These are phyloP conservation scores for Astragalus membranaceus DNA, from an alignment of 306 rosid species.

Conservation along the genomic window DNA sequence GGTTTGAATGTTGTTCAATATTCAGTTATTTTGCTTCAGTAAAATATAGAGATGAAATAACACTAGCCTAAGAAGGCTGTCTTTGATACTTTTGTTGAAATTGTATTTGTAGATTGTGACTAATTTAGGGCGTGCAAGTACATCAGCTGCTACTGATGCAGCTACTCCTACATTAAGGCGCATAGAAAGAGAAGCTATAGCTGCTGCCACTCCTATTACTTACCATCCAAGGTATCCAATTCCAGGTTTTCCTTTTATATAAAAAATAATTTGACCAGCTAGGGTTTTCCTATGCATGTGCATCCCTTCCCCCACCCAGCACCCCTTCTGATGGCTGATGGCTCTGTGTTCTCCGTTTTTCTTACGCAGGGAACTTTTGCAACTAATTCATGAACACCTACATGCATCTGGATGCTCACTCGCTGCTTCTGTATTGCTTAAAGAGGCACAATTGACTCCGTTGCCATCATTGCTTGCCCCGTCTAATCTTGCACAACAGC, in stretches of 20 bases:
- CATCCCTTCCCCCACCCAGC: neutral
- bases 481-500: constrained; percentile 59
- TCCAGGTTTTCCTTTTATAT: neutral
- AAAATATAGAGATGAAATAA: neutral
- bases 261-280: neutral
- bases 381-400: constrained; percentile 87
- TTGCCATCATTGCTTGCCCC: constrained; percentile 74
- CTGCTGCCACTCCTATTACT: constrained; percentile 98
- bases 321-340: constrained; percentile 14
- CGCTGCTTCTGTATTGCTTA: constrained; percentile 66
- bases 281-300: neutral
- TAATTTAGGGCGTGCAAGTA: constrained; percentile 96
- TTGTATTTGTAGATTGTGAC: constrained; percentile 73
- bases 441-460: constrained; percentile 93
- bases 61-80: neutral
- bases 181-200: constrained; percentile 98
- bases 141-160: constrained; percentile 94
- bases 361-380: constrained; percentile 79
- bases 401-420: constrained; percentile 81
- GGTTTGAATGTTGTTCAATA: neutral
- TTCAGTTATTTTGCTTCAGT: neutral
- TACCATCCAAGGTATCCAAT: constrained; percentile 75
- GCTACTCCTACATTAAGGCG: constrained; percentile 99
- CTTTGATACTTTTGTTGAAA: neutral
- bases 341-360: constrained; percentile 5